Conservation (phyloP, 2,329 filamentous ascomycete species). For the Chalaropsis thielavioides region DNA sequence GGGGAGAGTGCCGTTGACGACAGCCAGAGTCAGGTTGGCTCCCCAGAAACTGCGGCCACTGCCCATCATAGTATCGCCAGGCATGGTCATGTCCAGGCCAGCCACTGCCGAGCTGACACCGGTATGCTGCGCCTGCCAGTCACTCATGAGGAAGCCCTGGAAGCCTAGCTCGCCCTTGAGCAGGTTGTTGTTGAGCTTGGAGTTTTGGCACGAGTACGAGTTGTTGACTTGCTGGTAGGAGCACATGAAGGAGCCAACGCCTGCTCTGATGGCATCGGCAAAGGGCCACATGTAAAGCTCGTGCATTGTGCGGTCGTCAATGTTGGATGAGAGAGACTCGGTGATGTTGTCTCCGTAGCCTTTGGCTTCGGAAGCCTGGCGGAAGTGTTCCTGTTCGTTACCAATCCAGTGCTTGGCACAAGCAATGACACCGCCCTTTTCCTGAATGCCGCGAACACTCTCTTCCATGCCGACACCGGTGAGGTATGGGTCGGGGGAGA, state of each 20-base stretch:
- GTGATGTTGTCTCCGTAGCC: constrained; percentile 43
- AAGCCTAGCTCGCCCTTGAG: constrained; percentile 56
- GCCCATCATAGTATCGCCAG: constrained; percentile 66
- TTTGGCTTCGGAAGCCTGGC: constrained; percentile 43
- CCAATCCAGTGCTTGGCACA: constrained; percentile 64
- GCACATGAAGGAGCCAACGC: constrained; percentile 50
- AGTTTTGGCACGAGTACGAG: constrained; percentile 68
- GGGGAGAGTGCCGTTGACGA: constrained; percentile 79
- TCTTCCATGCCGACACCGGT: constrained; percentile 58
- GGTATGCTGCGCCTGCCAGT: constrained; percentile 64
- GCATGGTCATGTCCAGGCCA: constrained; percentile 80
- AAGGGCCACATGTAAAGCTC: constrained; percentile 71
- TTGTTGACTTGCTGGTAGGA: constrained; percentile 70
- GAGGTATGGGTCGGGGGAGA: constrained; percentile 58
- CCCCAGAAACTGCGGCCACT: constrained; percentile 66
- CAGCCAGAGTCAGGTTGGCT: constrained; percentile 69
- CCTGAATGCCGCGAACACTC: constrained; percentile 68
- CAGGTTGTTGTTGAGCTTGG: constrained; percentile 57
- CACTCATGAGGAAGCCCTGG: constrained; percentile 42
- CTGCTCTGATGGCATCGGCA: constrained; percentile 53
- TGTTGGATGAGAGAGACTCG: constrained; percentile 44
- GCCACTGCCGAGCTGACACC: constrained; percentile 52
- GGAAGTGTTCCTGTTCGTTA: constrained; percentile 70
- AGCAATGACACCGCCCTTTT: constrained; percentile 66
- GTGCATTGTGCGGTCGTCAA: constrained; percentile 61